Base-by-base conservation (phyloP, 306 rosid genomes). In the Oemleria cerasiformis region DNA sequence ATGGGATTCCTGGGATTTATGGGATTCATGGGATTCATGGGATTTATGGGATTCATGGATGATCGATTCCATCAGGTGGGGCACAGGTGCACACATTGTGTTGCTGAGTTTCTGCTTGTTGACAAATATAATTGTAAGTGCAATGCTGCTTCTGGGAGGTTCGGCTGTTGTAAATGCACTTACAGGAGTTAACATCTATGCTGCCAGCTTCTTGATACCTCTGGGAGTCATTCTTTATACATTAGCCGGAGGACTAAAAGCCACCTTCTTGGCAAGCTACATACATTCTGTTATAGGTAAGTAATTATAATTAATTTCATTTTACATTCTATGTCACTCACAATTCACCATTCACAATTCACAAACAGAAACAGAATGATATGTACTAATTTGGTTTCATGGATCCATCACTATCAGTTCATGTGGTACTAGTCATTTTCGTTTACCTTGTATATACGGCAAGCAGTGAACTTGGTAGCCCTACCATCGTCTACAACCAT, bases 221-320 rank as follows among this genome's bases (percentile, higher is more conserved):
- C 96, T 92, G 53, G 98, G 98, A 75, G 98, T 92, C 10, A 90
- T 92, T 59, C 88, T 90, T 16, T 92, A 90, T 61, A 92, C 98
- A 43, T 85, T 92, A 55, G 97, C 96, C 23, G 98, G 98, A 83
- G 97, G 97, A 75, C 77, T 93, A 38, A 93, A 93, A 67, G 98
- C 98, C n/a, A 93, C 98, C 2, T 93, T 93, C 84, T 90, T 93
- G 77, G 98, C 98, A 68, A 93, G 96, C 88, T 93, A 93, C 77
- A 85, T 93, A 65, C 98, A 93, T 84, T 93, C 98, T 42, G 92
- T 93, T 67, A 90, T 90, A 84, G 98, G 98, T 92, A 77, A n/a
- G 23, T 73, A 23, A 48, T 16, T 47, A 11, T 9, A 72, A 41
- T 49, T 77, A 65, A 71, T 39, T 16, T 59, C 17, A 12, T 41